Percentiles rank a stretch among this genome's conserved stretches.
phyloP scores from a whole-genome alignment of 768 basidiomycete genomes.

The Hypholoma sublateritium region DNA sequence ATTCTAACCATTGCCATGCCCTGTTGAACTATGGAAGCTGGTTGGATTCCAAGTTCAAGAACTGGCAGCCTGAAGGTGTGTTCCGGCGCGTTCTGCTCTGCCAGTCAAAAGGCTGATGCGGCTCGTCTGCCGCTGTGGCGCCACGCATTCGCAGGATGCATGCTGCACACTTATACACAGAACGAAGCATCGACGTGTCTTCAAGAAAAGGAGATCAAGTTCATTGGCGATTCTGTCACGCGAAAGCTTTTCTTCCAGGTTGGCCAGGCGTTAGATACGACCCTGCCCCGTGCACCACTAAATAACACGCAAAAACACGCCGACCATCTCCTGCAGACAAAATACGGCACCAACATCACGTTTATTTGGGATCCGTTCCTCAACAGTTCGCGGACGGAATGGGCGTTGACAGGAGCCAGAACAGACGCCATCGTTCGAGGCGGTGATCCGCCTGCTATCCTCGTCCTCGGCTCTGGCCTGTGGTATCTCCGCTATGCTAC shows the following conservation, averaged over 20 bases:
- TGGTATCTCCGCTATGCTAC: conserved; percentile 85
- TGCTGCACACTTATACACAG: conserved; percentile 65
- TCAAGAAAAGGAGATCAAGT: conserved; percentile 59
- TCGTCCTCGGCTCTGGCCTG: conserved; percentile 83
- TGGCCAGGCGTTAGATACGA: conserved; percentile 57
- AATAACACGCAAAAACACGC: conserved; percentile 68
- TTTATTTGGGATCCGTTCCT: conserved; percentile 91
- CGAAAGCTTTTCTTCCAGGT: conserved; percentile 79
- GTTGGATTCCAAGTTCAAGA: conserved; percentile 63
- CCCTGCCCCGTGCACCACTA: conserved; percentile 49
- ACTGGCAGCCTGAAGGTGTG: conserved; percentile 90
- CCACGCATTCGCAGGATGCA: conserved; percentile 59
- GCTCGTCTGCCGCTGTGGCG: not conserved
- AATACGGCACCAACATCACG: conserved; percentile 45
- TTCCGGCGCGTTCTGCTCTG: conserved; percentile 5
- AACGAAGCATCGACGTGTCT: conserved; percentile 57
- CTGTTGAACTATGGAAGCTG: conserved; percentile 74
- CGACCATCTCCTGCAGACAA: conserved; percentile 53
- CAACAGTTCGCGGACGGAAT: conserved; percentile 58
- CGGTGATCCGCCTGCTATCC: conserved; percentile 43
- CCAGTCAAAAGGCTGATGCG: not conserved
- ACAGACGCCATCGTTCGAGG: not conserved
- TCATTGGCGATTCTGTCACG: conserved; percentile 85
- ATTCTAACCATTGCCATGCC: conserved; percentile 72
- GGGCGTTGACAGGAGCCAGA: conserved; percentile 35